Conservation (phyloP, 768 basidiomycete species). For the Mycena venus region DNA sequence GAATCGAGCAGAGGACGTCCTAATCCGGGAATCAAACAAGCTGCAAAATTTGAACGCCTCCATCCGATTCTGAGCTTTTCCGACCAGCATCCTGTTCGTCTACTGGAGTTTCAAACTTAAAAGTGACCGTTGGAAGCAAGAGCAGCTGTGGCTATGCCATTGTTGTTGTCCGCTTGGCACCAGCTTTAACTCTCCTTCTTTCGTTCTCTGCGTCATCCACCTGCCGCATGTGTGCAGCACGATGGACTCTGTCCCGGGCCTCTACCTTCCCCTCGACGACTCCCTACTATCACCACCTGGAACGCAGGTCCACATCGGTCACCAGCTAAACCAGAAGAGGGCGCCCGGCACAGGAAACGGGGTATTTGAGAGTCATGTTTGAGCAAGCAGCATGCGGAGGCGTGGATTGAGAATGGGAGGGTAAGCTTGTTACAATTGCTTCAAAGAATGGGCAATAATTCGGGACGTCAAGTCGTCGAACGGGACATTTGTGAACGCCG, state of each 20-base stretch:
- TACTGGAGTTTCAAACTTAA: no score
- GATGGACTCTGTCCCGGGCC: conserved; percentile 12
- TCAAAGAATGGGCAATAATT: conserved; percentile 56
- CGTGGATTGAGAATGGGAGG: conserved; percentile 63
- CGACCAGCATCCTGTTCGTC: no score
- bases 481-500: conserved; percentile 81
- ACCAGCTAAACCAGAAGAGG: conserved; percentile 77
- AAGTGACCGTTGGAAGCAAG: no score
- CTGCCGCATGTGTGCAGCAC: no score
- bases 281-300: conserved; percentile 59
- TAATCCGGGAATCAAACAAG: no score
- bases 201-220: no score
- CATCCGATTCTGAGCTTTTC: no score
- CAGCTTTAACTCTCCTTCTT: no score
- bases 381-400: conserved; percentile 75
- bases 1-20: no score
- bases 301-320: conserved; percentile 66
- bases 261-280: conserved; percentile 67
- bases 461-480: conserved; percentile 79
- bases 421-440: not conserved
- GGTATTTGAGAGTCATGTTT: conserved; percentile 53
- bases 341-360: conserved; percentile 53
- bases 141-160: no score
- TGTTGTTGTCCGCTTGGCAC: no score
- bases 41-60: no score